phyloP scores from a whole-genome alignment of 768 basidiomycete genomes.

The Rhodotorula paludigena region DNA sequence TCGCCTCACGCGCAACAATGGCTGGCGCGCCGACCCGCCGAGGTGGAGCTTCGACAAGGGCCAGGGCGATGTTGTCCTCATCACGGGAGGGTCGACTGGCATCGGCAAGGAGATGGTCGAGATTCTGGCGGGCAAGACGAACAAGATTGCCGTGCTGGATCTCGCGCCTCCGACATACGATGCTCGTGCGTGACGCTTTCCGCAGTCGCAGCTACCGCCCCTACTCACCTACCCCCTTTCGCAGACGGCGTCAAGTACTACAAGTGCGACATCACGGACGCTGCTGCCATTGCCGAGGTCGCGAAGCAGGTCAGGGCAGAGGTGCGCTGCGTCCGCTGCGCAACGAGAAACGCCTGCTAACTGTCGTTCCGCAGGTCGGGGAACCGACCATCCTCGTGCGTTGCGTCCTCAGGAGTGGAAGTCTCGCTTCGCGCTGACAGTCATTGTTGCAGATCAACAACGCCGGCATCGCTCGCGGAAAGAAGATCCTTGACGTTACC shows the following conservation, averaged over 20 bases:
- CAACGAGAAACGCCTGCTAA: neutral
- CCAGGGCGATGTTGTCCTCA: conserved; percentile 30
- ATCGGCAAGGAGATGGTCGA: conserved; percentile 36
- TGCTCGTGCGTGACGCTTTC: conserved; percentile 4
- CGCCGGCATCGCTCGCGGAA: conserved; percentile 34
- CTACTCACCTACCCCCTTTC: neutral
- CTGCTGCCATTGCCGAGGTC: conserved; percentile 21
- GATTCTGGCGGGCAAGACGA: conserved; percentile 17
- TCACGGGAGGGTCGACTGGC: conserved; percentile 31
- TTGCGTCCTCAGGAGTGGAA: neutral
- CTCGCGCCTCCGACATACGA: conserved; percentile 23
- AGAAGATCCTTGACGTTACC: conserved; percentile 26
- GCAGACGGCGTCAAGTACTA: conserved; percentile 23
- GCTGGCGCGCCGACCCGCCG: conserved; percentile 26
- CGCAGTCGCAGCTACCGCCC: accelerated
- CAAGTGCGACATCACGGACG: conserved; percentile 30
- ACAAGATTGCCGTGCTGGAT: conserved; percentile 31
- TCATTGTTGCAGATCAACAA: conserved; percentile 32
- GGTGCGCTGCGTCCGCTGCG: neutral
- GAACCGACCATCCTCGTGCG: conserved; percentile 25
- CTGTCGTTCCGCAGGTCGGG: conserved; percentile 15
- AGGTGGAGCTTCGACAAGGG: conserved; percentile 17
- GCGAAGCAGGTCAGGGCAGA: conserved; percentile 26
- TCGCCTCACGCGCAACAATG: conserved; percentile 23
- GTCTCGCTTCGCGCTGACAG: too few species aligned